Percentiles rank a stretch among this genome's conserved stretches.
Evolutionary conservation across 495 filamentous ascomycete genomes (phyloP).

Genomic region (Tuber aestivum): DNA sequence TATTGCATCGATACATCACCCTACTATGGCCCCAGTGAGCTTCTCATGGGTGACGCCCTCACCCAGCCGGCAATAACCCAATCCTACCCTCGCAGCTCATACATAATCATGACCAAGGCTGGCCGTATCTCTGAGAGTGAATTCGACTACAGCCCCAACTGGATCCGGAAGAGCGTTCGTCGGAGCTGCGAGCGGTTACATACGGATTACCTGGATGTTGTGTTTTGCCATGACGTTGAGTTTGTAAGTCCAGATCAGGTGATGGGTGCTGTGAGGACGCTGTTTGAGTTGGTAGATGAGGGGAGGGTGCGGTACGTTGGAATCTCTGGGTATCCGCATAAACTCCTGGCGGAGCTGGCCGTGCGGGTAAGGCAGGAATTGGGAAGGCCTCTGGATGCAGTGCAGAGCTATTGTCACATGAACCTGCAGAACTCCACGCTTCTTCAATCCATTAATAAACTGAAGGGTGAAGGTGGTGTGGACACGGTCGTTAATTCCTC

Average conservation of each 20-base stretch:
- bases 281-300: constrained; percentile 58
- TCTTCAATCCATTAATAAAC: constrained; percentile 50
- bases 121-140: constrained; percentile 54
- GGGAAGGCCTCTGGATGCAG: constrained; percentile 79
- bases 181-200: constrained; percentile 55
- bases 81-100: constrained; percentile 49
- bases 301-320: constrained; percentile 72
- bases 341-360: constrained; percentile 62
- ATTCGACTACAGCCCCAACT: constrained; percentile 61
- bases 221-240: constrained; percentile 71
- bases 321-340: constrained; percentile 84
- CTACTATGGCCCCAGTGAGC: constrained; percentile 93
- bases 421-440: constrained; percentile 80
- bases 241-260: constrained; percentile 59
- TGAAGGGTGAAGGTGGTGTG: constrained; percentile 65
- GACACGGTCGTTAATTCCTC: constrained; percentile 82
- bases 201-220: constrained; percentile 62
- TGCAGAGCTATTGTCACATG: constrained; percentile 88
- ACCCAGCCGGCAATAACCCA: constrained; percentile 47
- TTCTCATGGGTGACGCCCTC: constrained; percentile 75
- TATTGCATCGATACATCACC: constrained; percentile 88
- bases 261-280: constrained; percentile 55
- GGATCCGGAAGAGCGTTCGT: constrained; percentile 57
- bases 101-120: constrained; percentile 63
- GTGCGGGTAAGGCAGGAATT: constrained; percentile 68